Conservation (phyloP, 1,284 basidiomycete species). For the Ceratorhiza oryzae-sativae region DNA sequence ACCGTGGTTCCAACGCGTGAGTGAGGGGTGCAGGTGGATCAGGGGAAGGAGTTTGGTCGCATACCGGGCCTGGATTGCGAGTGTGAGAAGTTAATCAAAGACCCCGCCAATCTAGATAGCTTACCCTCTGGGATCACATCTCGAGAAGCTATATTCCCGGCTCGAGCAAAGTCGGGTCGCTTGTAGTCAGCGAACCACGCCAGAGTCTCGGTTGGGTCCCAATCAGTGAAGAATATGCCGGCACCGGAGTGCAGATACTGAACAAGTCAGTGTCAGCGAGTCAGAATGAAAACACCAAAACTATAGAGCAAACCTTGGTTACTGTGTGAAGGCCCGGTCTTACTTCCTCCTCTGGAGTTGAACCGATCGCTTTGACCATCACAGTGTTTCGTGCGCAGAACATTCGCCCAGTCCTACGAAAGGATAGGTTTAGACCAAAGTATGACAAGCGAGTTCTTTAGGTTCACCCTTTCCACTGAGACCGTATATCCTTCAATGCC, state of each 20-base stretch:
- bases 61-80: conserved; percentile 52
- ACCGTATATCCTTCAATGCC: conserved; percentile 91
- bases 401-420: conserved; percentile 78
- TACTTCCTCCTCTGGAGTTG: conserved; percentile 87
- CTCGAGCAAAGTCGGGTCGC: conserved; percentile 90
- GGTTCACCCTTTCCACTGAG: conserved; percentile 90
- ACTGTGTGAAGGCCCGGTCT: conserved; percentile 80
- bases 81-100: neutral
- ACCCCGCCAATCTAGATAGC: conserved; percentile 38
- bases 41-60: conserved; percentile 64
- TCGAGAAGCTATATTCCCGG: conserved; percentile 80
- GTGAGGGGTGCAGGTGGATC: conserved; percentile 87
- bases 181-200: conserved; percentile 95
- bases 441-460: neutral
- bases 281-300: conserved; percentile 10
- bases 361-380: conserved; percentile 95
- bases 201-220: conserved; percentile 83
- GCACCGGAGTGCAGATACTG: conserved; percentile 53
- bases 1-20: conserved; percentile 95
- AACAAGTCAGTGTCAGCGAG: neutral
- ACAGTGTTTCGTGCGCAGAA: conserved; percentile 94
- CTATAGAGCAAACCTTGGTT: conserved; percentile 64
- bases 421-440: neutral
- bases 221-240: conserved; percentile 91
- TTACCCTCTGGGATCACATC: conserved; percentile 76